These are phyloP conservation scores for Metschnikowia arizonensis DNA, from an alignment of 805 yeast species.

Conservation along the genomic window DNA sequence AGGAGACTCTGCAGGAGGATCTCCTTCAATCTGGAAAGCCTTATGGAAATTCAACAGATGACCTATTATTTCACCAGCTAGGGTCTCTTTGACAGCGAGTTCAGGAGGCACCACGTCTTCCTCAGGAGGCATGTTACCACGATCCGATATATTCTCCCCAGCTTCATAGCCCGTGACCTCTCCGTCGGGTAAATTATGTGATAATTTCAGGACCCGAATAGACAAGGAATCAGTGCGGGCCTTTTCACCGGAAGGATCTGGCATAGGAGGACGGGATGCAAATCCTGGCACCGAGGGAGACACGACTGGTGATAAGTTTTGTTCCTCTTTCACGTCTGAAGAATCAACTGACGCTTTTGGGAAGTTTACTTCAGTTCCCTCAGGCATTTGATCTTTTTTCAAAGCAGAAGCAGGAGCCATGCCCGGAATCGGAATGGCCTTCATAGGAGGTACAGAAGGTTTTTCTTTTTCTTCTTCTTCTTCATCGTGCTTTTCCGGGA, in stretches of 20 bases:
- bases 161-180: slow-evolving; percentile 65
- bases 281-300: neutral
- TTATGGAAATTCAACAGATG: neutral
- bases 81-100: neutral
- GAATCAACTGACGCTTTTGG: neutral
- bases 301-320: neutral
- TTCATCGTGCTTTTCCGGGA: neutral
- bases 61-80: neutral
- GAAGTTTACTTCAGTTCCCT: neutral
- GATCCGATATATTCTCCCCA: slow-evolving; percentile 49
- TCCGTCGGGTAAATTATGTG: slow-evolving; percentile 11
- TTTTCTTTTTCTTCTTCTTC: neutral
- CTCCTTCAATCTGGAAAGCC: slow-evolving; percentile 2
- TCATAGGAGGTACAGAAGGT: slow-evolving; percentile 3
- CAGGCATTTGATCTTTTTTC: neutral
- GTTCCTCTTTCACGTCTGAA: neutral
- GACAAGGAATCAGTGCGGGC: neutral
- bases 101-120: neutral
- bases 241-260: neutral
- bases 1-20: slow-evolving; percentile 12
- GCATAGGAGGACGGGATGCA: neutral
- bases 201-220: neutral
- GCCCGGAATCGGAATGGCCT: slow-evolving; percentile 14
- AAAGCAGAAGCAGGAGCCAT: slow-evolving; percentile 5
- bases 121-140: slow-evolving; percentile 9